Evolutionary conservation across 2,329 filamentous ascomycete genomes (phyloP).

Genomic region (Cytospora piceicola): DNA sequence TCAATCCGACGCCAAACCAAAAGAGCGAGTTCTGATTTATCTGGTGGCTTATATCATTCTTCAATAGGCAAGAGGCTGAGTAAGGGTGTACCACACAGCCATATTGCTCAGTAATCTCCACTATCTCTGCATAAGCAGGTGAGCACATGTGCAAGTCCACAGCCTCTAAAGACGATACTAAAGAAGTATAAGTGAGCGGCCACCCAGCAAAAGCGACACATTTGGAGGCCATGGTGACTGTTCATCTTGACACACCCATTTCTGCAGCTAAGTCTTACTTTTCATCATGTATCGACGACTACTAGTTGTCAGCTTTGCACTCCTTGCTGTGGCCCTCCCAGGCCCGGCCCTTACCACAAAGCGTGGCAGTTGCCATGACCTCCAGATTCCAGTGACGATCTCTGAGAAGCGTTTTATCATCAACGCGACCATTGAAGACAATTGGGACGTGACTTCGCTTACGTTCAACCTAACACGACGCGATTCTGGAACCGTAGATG

Average conservation of each 20-base stretch:
- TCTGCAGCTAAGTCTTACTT: background rate
- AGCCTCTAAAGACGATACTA: background rate
- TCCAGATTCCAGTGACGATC: constrained; percentile 37
- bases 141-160: background rate
- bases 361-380: constrained; percentile 31
- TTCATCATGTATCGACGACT: background rate
- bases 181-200: background rate
- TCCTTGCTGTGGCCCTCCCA: constrained; percentile 21
- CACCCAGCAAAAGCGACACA: background rate
- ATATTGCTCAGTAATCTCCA: background rate
- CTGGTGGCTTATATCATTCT: background rate
- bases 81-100: background rate
- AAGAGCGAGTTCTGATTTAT: background rate
- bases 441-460: constrained; percentile 39
- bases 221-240: background rate
- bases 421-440: constrained; percentile 34
- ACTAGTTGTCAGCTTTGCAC: constrained; percentile 9
- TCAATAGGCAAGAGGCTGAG: background rate
- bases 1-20: background rate
- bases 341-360: constrained; percentile 10
- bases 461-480: constrained; percentile 38
- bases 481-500: constrained; percentile 32
- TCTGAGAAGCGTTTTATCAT: constrained; percentile 37
- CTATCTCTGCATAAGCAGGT: background rate
- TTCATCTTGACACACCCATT: background rate